phyloP scores from a whole-genome alignment of 2,329 filamentous ascomycete genomes.

The Colletotrichum simmondsii region DNA sequence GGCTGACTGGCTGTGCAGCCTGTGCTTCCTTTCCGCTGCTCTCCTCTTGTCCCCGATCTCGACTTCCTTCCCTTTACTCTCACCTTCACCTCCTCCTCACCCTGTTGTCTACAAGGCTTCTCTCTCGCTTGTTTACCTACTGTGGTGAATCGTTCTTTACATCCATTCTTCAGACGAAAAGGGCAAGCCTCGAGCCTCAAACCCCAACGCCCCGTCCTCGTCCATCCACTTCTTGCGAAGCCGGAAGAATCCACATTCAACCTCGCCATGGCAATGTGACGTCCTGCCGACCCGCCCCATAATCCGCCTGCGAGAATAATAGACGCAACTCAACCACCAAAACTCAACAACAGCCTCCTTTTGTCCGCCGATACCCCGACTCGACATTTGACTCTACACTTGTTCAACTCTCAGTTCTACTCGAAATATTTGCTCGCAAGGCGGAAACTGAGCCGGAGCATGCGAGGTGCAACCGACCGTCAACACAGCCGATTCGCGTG shows the following conservation, averaged over 20 bases:
- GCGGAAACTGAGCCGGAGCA: slow-evolving; percentile 17
- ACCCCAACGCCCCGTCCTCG: neutral
- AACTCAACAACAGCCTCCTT: neutral
- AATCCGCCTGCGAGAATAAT: slow-evolving; percentile 29
- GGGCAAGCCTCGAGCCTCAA: neutral
- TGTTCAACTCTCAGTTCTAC: neutral
- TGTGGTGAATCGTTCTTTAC: neutral
- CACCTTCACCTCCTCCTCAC: slow-evolving; percentile 15
- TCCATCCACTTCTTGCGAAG: slow-evolving; percentile 23
- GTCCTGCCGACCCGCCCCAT: slow-evolving; percentile 33
- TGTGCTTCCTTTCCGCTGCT: slow-evolving; percentile 15
- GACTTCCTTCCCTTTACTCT: slow-evolving; percentile 25
- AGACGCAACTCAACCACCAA: slow-evolving; percentile 17
- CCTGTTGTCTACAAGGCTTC: slow-evolving; percentile 14
- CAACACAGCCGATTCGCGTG: slow-evolving; percentile 22
- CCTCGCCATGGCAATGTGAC: slow-evolving; percentile 32
- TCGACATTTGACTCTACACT: neutral
- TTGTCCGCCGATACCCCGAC: neutral
- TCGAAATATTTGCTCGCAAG: neutral
- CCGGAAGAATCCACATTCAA: slow-evolving; percentile 8
- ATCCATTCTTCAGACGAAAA: slow-evolving; percentile 2
- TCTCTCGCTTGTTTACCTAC: slow-evolving; percentile 1
- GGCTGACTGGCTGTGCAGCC: slow-evolving; percentile 27
- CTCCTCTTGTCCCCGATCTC: slow-evolving; percentile 24
- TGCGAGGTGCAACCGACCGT: slow-evolving; percentile 22